These are phyloP conservation scores for Annulohypoxylon bovei DNA, from an alignment of 495 filamentous ascomycete species.

Conservation along the genomic window DNA sequence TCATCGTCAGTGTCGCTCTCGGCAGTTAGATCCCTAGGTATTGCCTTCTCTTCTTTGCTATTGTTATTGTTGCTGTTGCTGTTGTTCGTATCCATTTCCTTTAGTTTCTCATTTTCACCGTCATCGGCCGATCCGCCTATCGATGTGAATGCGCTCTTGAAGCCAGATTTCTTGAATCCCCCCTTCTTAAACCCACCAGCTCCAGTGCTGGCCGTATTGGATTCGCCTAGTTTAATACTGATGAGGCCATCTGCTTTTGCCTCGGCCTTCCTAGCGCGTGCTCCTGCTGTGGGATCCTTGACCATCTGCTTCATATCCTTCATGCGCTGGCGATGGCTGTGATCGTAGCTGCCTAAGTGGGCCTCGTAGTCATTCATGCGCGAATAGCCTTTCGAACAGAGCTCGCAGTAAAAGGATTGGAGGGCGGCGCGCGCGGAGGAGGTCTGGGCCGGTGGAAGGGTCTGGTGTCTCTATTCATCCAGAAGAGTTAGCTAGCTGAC, in stretches of 20 bases:
- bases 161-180: constrained; percentile 63
- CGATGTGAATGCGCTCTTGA: constrained; percentile 63
- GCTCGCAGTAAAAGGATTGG: constrained; percentile 87
- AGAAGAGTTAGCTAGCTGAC: constrained; percentile 2
- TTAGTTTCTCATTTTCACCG: constrained; percentile 32
- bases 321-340: constrained; percentile 72
- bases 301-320: constrained; percentile 75
- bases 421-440: constrained; percentile 86
- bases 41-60: constrained; percentile 27
- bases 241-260: constrained; percentile 73
- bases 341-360: constrained; percentile 75
- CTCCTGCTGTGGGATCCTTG: constrained; percentile 64
- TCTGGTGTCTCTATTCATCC: constrained; percentile 55
- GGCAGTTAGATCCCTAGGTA: constrained; percentile 44
- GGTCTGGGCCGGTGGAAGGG: constrained; percentile 70
- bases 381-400: constrained; percentile 75
- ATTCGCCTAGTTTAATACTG: constrained; percentile 63
- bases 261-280: constrained; percentile 75
- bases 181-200: constrained; percentile 66
- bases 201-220: constrained; percentile 15
- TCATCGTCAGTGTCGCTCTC: constrained; percentile 70
- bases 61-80: constrained; percentile 23
- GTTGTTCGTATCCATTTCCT: constrained; percentile 30
- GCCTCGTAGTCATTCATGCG: constrained; percentile 77
- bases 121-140: constrained; percentile 42